A percentile compares a stretch with the other conserved stretches of the same genome.
These are phyloP conservation scores for Triticum timopheevii DNA, from an alignment of 176 grass and related monocot genomes.

Conservation along the genomic window DNA sequence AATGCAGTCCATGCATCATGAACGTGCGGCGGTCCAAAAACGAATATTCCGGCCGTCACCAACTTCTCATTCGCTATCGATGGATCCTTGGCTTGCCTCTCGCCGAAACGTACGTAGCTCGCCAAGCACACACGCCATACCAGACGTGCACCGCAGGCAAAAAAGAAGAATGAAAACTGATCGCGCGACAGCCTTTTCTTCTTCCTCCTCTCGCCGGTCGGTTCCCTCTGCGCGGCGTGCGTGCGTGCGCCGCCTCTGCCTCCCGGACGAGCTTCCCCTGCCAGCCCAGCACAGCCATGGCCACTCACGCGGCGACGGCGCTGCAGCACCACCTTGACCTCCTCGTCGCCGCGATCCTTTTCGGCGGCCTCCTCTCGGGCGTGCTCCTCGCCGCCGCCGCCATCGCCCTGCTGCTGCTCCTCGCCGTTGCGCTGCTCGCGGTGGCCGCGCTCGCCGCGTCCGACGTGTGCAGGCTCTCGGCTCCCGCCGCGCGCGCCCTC, in stretches of 20 bases:
- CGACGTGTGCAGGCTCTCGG: constrained; percentile 17
- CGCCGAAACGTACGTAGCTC: too few relatives aligned
- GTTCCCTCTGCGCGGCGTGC: background rate
- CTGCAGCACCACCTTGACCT: constrained; percentile 49
- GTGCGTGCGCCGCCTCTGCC: background rate
- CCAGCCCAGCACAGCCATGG: background rate
- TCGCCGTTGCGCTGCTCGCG: constrained; percentile 18
- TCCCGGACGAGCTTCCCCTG: background rate
- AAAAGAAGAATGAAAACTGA: background rate
- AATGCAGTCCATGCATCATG: too few relatives aligned
- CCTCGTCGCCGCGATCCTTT: constrained; percentile 61
- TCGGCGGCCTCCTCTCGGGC: constrained; percentile 31
- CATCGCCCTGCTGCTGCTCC: constrained; percentile 35
- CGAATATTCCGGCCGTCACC: too few relatives aligned
- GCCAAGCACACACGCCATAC: background rate
- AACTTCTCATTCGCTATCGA: too few relatives aligned
- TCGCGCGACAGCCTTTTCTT: background rate
- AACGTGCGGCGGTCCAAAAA: too few relatives aligned
- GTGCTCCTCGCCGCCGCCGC: constrained; percentile 29
- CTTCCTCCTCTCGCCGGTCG: background rate
- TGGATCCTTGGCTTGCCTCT: too few relatives aligned
- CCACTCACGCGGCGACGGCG: constrained; percentile 2
- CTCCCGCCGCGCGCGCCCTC: background rate
- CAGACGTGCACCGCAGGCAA: background rate
- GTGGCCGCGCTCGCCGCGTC: constrained; percentile 27